A percentile compares a stretch with the other conserved stretches of the same genome.
These are phyloP conservation scores for Polygonum maritimum DNA, from an alignment of 148 eudicot species.

Conservation along the genomic window DNA sequence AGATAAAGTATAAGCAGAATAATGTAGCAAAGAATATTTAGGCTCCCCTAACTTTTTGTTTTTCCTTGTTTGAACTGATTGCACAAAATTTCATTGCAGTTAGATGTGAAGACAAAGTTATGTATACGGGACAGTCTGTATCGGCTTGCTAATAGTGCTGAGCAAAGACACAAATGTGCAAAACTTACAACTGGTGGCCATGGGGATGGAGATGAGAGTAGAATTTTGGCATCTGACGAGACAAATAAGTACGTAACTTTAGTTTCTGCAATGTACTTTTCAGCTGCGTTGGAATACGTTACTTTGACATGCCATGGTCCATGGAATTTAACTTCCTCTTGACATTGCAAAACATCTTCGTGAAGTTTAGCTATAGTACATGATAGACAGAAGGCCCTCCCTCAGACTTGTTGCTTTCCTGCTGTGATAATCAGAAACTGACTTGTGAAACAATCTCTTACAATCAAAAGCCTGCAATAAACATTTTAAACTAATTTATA, in stretches of 20 bases:
- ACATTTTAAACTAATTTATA: not conserved
- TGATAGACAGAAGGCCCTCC: not conserved
- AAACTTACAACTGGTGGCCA: slow-evolving; percentile 21
- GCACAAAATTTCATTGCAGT: slow-evolving; percentile 35
- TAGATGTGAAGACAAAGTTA: slow-evolving; percentile 66
- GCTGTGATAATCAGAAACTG: not conserved
- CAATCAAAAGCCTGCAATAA: not conserved
- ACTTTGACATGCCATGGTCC: not conserved
- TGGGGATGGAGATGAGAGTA: slow-evolving; percentile 36
- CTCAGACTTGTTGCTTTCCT: not conserved
- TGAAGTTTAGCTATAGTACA: not conserved
- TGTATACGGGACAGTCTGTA: slow-evolving; percentile 90
- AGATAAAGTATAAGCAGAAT: not conserved
- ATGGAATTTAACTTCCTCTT: not conserved
- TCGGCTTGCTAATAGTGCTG: slow-evolving; percentile 83
- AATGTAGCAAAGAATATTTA: not conserved
- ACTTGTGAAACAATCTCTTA: not conserved
- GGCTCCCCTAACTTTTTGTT: not conserved
- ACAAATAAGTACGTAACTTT: slow-evolving; percentile 40
- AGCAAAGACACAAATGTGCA: slow-evolving; percentile 58
- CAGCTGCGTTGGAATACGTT: too few species aligned
- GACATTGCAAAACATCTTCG: too few species aligned
- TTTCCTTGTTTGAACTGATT: slow-evolving; percentile 12
- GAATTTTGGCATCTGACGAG: slow-evolving; percentile 39
- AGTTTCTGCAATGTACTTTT: not conserved